Percentiles rank a stretch among this genome's conserved stretches.
Evolutionary conservation across 1,284 basidiomycete genomes (phyloP).

Genomic region (Sporisorium sorghi): DNA sequence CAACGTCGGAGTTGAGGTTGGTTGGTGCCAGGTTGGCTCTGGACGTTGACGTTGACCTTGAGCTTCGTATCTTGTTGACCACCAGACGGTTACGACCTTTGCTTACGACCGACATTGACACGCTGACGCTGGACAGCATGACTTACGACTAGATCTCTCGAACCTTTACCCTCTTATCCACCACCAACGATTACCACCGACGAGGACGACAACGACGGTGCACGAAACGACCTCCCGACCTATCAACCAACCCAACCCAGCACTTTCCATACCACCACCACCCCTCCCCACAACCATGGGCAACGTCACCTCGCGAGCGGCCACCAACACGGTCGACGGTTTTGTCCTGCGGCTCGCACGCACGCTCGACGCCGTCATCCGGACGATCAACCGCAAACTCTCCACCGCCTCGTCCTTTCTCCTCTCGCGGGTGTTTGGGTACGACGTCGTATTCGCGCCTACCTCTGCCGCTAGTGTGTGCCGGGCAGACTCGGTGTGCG

Average conservation of each 20-base stretch:
- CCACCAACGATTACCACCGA: too few relatives aligned
- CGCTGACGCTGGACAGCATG: too few relatives aligned
- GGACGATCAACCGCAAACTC: conserved; percentile 32
- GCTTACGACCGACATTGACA: too few relatives aligned
- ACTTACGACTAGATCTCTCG: background rate
- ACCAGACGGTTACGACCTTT: background rate
- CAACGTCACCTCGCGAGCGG: conserved; percentile 19
- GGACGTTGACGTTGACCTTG: too few relatives aligned
- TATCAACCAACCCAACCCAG: too few relatives aligned
- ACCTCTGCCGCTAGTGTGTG: background rate
- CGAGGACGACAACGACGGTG: too few relatives aligned
- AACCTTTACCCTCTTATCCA: too few relatives aligned
- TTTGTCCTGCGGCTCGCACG: conserved; percentile 28
- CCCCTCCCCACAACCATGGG: conserved; percentile 24
- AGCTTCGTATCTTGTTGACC: background rate
- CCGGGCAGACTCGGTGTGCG: conserved; percentile 17
- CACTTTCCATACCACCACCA: conserved; percentile 1
- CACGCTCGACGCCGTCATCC: conserved; percentile 26
- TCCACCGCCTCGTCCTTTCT: conserved; percentile 23
- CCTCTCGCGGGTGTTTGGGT: conserved; percentile 35
- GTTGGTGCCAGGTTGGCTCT: too few relatives aligned
- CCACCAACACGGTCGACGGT: conserved; percentile 26
- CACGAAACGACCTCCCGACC: too few relatives aligned
- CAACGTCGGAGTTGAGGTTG: too few relatives aligned
- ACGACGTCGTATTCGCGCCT: conserved; percentile 31